phyloP scores from a whole-genome alignment of 2,329 filamentous ascomycete genomes.

The Diaporthe sp. region DNA sequence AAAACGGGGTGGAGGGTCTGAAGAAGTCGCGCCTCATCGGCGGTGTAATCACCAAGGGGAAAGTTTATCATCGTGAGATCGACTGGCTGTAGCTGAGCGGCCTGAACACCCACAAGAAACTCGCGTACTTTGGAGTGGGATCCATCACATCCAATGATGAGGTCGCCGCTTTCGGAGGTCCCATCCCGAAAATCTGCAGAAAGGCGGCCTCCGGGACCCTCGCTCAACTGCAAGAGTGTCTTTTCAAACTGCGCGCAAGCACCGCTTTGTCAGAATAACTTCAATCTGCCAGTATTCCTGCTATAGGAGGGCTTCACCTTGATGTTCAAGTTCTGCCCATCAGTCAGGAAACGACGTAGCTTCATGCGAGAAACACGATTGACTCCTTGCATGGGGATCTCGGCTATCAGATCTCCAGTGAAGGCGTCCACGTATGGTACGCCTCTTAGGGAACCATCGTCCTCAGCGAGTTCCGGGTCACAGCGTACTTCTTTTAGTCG shows the following conservation, averaged over 20 bases:
- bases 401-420: not conserved
- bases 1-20: conserved; percentile 1
- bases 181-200: not conserved
- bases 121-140: not conserved
- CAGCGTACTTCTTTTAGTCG: not conserved
- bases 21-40: not conserved
- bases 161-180: not conserved
- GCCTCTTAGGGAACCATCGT: not conserved
- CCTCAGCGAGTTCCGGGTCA: not conserved
- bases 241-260: not conserved
- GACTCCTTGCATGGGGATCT: conserved; percentile 5
- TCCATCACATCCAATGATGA: not conserved
- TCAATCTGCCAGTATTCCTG: no score
- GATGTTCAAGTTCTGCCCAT: not conserved
- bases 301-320: not conserved
- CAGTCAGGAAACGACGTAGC: not conserved
- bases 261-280: not conserved
- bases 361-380: conserved; percentile 7
- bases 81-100: not conserved
- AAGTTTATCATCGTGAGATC: conserved; percentile 3
- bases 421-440: not conserved
- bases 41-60: not conserved
- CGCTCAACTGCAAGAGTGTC: not conserved
- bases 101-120: not conserved
- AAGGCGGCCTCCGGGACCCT: not conserved